Evolutionary conservation across 2,329 filamentous ascomycete genomes (phyloP).

Genomic region (Xylariaceae sp.): DNA sequence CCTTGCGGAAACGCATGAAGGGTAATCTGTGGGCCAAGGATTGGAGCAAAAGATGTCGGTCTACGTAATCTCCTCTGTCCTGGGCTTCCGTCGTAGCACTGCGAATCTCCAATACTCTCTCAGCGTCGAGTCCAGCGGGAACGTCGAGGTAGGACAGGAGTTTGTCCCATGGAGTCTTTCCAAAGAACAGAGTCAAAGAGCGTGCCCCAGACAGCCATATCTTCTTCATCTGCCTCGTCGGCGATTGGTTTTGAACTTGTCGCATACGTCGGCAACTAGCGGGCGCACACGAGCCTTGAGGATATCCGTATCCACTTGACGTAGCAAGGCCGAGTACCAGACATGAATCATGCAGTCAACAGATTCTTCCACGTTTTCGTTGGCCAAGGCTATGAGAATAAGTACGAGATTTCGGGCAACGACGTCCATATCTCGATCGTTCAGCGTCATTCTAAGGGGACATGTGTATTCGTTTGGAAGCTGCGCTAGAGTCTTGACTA

Average conservation of each 20-base stretch:
- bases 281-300: neutral
- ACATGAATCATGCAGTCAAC: slow-evolving; percentile 6
- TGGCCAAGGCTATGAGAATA: slow-evolving; percentile 5
- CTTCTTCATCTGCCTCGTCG: too few species aligned
- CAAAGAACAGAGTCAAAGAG: too few species aligned
- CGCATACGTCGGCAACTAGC: neutral
- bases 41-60: too few species aligned
- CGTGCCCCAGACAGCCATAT: too few species aligned
- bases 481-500: slow-evolving; percentile 5
- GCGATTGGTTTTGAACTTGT: neutral
- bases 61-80: too few species aligned
- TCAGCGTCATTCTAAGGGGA: slow-evolving; percentile 1
- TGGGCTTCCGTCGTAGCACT: too few species aligned
- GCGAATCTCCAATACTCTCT: too few species aligned
- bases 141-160: too few species aligned
- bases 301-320: slow-evolving; percentile 1
- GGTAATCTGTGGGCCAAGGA: too few species aligned
- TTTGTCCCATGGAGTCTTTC: too few species aligned
- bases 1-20: too few species aligned
- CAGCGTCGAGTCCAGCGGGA: too few species aligned
- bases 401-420: slow-evolving; percentile 4
- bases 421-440: neutral
- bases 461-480: neutral
- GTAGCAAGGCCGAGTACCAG: slow-evolving; percentile 5
- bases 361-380: neutral